Base-by-base conservation (phyloP, 805 yeast genomes). In the Wickerhamiella kurtzmanii region DNA sequence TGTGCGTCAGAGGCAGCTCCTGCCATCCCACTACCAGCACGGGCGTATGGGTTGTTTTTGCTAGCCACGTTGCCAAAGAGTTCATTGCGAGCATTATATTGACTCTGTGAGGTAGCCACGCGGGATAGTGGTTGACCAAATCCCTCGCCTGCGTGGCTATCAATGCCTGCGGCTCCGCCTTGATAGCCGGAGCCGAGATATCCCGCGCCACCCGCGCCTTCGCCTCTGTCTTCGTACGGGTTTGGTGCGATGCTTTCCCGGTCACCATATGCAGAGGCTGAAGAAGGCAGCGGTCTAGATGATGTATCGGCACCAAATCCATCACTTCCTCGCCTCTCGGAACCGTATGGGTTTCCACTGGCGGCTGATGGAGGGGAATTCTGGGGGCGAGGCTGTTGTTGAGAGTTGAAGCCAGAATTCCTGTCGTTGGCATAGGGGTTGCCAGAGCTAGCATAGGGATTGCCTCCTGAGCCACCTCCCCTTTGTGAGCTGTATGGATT, bases 21-120 rank as follows among this genome's bases (percentile, higher is more conserved):
- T n/a, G n/a, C n/a, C n/a, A n/a, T n/a, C n/a, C n/a, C n/a, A 6
- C 32, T 25, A 6, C 9, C 9, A 25, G 32, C 32, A 25, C 32
- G 6, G 9, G 32, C 32, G 11, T 11, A 11, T 11, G 43, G 20
- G 40, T 44, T 3, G 47, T 18, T 13, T 35, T 32, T 15, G 36
- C 18, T 11, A 38, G 44, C 8, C 25, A 39, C 17, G 50, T 52
- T 25, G 45, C 61, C 55, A 43, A 61, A 62, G 21, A 61, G 56
- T 55, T 59, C 62, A 28, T 54, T 44, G 25, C 64, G 53, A 3
- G 59, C 56, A 3, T 44, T 45, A 13, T 32, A 46, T 13, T 47
- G 44, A 1, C 53, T 48, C 38, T 50, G 50, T 21, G 44, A 37
- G 19, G 60, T 56, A 38, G 52, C 50, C 11, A 59, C 50, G 43